These are phyloP conservation scores for Lipomyces kockii DNA, from an alignment of 805 yeast genomes.

Conservation along the genomic window DNA sequence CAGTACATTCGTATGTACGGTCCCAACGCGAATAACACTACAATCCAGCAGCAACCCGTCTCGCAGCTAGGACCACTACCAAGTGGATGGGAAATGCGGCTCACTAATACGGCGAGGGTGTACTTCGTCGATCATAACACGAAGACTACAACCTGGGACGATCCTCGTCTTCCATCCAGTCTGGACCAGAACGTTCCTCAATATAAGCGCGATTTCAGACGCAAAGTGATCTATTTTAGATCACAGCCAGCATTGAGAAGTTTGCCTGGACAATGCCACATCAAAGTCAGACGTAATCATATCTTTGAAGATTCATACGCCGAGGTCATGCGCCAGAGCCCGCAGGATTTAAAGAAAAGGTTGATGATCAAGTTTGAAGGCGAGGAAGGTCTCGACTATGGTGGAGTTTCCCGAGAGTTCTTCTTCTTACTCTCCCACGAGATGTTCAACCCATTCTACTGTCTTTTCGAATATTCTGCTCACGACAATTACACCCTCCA, in stretches of 20 bases:
- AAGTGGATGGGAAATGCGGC: slow-evolving; percentile 99
- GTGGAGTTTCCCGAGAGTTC: slow-evolving; percentile 98
- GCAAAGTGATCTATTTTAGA: slow-evolving; percentile 96
- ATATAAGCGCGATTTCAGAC: slow-evolving; percentile 97
- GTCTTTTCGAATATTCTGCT: slow-evolving; percentile 95
- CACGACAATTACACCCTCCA: slow-evolving; percentile 98
- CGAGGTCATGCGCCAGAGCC: slow-evolving; percentile 98
- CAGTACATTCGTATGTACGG: slow-evolving; percentile 94
- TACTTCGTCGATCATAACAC: slow-evolving; percentile 99
- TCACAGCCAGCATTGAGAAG: slow-evolving; percentile 98
- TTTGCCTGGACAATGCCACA: slow-evolving; percentile 97
- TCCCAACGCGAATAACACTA: slow-evolving; percentile 64
- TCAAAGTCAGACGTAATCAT: slow-evolving; percentile 94
- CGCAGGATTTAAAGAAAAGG: slow-evolving; percentile 96
- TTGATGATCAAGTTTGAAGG: slow-evolving; percentile 98
- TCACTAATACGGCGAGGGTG: slow-evolving; percentile 97
- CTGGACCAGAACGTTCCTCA: slow-evolving; percentile 98
- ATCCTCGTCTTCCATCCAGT: slow-evolving; percentile 96
- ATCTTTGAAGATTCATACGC: slow-evolving; percentile 97
- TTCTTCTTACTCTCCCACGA: slow-evolving; percentile 96
- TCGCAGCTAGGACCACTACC: slow-evolving; percentile 98
- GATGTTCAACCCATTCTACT: slow-evolving; percentile 98
- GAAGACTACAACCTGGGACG: slow-evolving; percentile 99
- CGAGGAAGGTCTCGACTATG: slow-evolving; percentile 98
- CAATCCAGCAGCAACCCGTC: slow-evolving; percentile 97